Base-by-base conservation (phyloP, 2,329 filamentous ascomycete genomes). In the Fulvia fulva region DNA sequence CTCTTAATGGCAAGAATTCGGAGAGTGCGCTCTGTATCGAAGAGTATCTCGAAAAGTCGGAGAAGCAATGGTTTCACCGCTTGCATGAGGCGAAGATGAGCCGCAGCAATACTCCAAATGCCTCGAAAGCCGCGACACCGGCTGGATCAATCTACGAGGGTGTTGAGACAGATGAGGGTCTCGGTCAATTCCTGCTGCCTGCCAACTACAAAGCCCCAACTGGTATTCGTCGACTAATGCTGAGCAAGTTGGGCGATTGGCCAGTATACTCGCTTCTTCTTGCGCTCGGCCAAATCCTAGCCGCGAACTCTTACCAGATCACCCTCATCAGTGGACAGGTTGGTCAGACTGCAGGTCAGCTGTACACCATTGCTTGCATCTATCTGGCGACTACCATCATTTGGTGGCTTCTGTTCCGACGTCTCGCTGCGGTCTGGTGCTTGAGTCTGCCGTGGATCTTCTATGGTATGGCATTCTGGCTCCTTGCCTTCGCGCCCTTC, bases 291-390 rank as follows among this genome's bases (percentile, higher is more conserved):
- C 84, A 87, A 65, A 83, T 87, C 60, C 81, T 87, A 51, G 83
- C 85, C 1, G 82, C 83, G 57, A 87, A 86, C 71, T 87, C 83
- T 0, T 87, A 87, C 71, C 86, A 88, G 67, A 83, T 88, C 67
- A 86, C 84, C 0, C 77, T 88, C n/a, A 77, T 88, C 21, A 85
- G 83, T 0, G 86, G 85, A 19, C 80, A 85, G 64, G 77, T 84
- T 21, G 84, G 83, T 56, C 78, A 87, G 68, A 79, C 80, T 1
- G 81, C 84, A 3, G 71, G 74, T 30, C 83, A 85, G 65, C 75
- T 87, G 0, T 87, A 87, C 70, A 77, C 79, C 51, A 81, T 86
- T 34, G 83, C 83, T 0, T 79, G 76, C 7, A 81, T 85, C 22
- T 87, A 87, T 65, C 75, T 85, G 5, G 74, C 76, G 25, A 79